Evolutionary conservation across 2,329 filamentous ascomycete species (phyloP).

Genomic region (Stachybotrys elegans): DNA sequence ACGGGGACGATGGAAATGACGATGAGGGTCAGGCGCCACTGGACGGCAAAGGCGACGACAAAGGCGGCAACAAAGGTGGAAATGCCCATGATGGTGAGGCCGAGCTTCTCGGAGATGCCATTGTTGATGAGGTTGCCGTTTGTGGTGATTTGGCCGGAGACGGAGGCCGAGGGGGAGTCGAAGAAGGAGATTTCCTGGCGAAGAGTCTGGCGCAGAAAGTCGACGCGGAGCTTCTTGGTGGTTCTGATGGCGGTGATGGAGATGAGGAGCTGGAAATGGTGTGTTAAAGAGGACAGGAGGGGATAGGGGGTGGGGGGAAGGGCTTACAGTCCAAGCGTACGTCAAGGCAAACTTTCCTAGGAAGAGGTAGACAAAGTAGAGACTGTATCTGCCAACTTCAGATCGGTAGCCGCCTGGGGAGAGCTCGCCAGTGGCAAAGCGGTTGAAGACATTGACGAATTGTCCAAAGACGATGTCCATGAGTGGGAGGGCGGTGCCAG

Average conservation of each 20-base stretch:
- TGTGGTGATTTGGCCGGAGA: slow-evolving; percentile 41
- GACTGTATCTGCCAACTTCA: slow-evolving; percentile 41
- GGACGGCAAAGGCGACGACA: slow-evolving; percentile 32
- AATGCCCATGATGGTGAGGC: slow-evolving; percentile 32
- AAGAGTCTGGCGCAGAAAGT: slow-evolving; percentile 31
- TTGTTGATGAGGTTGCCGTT: slow-evolving; percentile 40
- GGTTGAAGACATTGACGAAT: slow-evolving; percentile 49
- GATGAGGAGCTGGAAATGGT: slow-evolving; percentile 24
- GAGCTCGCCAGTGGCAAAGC: slow-evolving; percentile 43
- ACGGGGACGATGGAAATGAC: slow-evolving; percentile 40
- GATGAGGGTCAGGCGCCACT: slow-evolving; percentile 39
- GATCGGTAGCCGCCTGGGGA: slow-evolving; percentile 42
- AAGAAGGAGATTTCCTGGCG: slow-evolving; percentile 53
- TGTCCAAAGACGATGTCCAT: slow-evolving; percentile 57
- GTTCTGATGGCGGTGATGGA: slow-evolving; percentile 32
- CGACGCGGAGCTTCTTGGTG: slow-evolving; percentile 29
- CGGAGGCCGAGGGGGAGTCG: slow-evolving; percentile 39
- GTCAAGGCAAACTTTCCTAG: slow-evolving; percentile 48
- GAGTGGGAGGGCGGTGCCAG: slow-evolving; percentile 38
- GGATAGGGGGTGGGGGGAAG: not conserved
- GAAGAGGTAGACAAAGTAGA: slow-evolving; percentile 56
- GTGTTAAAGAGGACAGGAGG: not conserved
- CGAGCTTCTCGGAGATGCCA: slow-evolving; percentile 41
- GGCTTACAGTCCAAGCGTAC: slow-evolving; percentile 47
- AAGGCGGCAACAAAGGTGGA: slow-evolving; percentile 35